Base-by-base conservation (phyloP, 2,329 filamentous ascomycete genomes). In the Xylogone sp. region DNA sequence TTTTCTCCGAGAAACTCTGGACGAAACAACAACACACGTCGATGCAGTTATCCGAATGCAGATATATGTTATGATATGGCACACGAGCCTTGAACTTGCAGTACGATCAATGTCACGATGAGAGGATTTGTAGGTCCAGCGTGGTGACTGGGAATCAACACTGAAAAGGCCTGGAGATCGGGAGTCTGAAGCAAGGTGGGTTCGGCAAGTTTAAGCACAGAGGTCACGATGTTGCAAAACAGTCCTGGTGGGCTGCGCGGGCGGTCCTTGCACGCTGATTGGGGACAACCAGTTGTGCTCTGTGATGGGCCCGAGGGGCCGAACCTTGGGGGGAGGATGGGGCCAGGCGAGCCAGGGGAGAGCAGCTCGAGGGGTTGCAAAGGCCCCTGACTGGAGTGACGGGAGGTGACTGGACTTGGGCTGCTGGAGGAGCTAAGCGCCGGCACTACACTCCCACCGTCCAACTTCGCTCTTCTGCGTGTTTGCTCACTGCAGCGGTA, bases 191-290 rank as follows among this genome's bases (percentile, higher is more conserved):
- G 34, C 34, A 39, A 18, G n/a, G 34, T 39, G 34, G 34, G 34
- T 39, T 39, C 34, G 34, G 34, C 34, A 39, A 18, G 34, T 39
- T 39, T 39, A 39, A 39, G 34, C 34, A 39, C 34, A 39, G 34
- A 39, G 24, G 48, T 54, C 49, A 56, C 51, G 49, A 56, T 51
- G 53, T 51, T 57, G 53, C 52, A 52, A 50, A 53, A 43, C 44
- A 46, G 51, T 31, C 34, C 34, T 39, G 34, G 34, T 39, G 34
- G 34, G 34, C n/a, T 39, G 34, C n/a, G 13, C 8, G 8, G 34
- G 34, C 34, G 34, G 12, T 16, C 12, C 34, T 39, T 39, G 34
- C 42, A 34, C 19, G 46, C 31, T 44, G 50, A 48, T 52, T 48
- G 42, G 46, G 18, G 44, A 45, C 29, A 42, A 16, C 34, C n/a